phyloP scores from a whole-genome alignment of 129 eudicot genomes.

The Ambrosia trifida region DNA sequence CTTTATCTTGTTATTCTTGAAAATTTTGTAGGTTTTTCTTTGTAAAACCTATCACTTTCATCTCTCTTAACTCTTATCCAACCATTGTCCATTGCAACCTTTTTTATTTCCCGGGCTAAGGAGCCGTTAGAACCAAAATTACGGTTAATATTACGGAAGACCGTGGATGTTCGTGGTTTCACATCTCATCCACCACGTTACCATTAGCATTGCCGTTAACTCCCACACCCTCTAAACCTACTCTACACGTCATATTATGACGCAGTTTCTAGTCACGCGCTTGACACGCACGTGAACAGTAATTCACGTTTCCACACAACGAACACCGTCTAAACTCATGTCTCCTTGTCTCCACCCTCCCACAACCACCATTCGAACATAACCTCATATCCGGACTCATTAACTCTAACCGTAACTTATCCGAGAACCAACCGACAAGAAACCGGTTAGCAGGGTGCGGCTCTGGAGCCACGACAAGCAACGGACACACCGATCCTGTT shows the following conservation, averaged over 20 bases:
- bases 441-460: constrained; percentile 70
- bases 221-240: constrained; percentile 29
- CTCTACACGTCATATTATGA: constrained; percentile 58
- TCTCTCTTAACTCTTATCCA: too few species aligned
- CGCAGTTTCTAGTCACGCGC: constrained; percentile 78
- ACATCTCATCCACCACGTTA: constrained; percentile 24
- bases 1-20: too few species aligned
- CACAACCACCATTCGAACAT: constrained; percentile 63
- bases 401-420: neutral
- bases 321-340: constrained; percentile 84
- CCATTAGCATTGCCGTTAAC: constrained; percentile 5
- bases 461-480: constrained; percentile 59
- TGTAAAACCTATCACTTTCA: too few species aligned
- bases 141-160: neutral
- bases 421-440: constrained; percentile 62
- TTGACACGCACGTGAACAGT: constrained; percentile 86
- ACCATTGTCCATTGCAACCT: too few species aligned
- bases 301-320: constrained; percentile 74
- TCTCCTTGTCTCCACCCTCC: constrained; percentile 67
- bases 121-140: constrained; percentile 24
- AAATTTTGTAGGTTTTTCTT: too few species aligned
- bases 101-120: constrained; percentile 2
- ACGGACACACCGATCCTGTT: constrained; percentile 24
- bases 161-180: neutral
- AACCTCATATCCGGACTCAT: constrained; percentile 51